Base-by-base conservation (phyloP, 1,284 basidiomycete species). In the Sanguinoderma infundibulare region DNA sequence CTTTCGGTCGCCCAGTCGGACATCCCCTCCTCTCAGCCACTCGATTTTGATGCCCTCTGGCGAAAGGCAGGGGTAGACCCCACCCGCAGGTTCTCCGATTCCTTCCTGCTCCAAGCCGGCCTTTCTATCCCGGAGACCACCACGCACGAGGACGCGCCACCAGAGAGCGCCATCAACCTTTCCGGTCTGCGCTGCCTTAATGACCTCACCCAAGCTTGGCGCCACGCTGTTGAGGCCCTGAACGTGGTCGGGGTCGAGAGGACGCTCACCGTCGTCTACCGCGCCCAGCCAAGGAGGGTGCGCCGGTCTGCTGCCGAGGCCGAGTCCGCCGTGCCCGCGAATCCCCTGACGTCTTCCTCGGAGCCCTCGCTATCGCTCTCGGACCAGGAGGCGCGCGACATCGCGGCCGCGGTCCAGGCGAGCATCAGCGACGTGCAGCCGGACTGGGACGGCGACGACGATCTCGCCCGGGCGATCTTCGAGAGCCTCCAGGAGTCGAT, bases 401-500 rank as follows among this genome's bases (percentile, higher is more conserved):
- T 68, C 17, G 83, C 87, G 10, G 83, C 82, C 24, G 93, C 92
- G 10, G 90, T 95, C 56, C 86, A 89, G 67, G 88, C 89, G 6
- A 91, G 87, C 68, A 72, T 95, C 59, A 72, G 79, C 32, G 86
- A 60, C 38, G 85, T 62, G 30, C 55, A 57, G 36, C 58, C 42
- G 22, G 69, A 50, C 17, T 36, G 35, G 1, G 66, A 61, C 22
- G 62, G 62, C n/a, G 67, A 69, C 52, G 55, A 55, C 1, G 62
- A 63, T 39, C 63, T 71, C 5, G 66, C 65, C 12, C 59, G 64
- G n/a, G 69, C 69, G 28, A 62, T 71, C 9, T 62, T 55, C 35
- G 67, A 62, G 61, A 71, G 67, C 55, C 53, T 71, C 8, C 47
- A 60, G 57, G 64, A 67, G 17, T 53, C 62, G 5, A 15, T 62